These are phyloP conservation scores for Geotrichum siamense DNA, from an alignment of 1,139 yeast genomes.

Conservation along the genomic window DNA sequence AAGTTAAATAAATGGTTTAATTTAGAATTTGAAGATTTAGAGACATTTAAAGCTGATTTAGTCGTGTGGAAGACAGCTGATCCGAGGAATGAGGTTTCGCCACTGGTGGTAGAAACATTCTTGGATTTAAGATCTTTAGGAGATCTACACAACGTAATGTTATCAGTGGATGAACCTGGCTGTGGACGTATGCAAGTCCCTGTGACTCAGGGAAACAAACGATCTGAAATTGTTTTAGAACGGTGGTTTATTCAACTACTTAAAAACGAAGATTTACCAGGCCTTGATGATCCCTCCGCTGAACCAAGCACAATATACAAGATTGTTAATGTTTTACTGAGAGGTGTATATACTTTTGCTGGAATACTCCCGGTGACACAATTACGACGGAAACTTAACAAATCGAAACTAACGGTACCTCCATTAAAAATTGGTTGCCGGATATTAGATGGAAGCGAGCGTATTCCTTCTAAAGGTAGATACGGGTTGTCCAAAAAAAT, in stretches of 20 bases:
- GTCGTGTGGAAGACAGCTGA: conserved; percentile 49
- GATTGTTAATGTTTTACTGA: conserved; percentile 63
- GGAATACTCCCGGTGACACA: conserved; percentile 67
- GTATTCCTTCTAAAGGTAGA: conserved; percentile 75
- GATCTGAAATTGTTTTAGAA: conserved; percentile 78
- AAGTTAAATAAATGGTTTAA: conserved; percentile 51
- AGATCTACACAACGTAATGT: conserved; percentile 48
- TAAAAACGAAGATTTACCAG: conserved; percentile 56
- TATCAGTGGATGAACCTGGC: conserved; percentile 36
- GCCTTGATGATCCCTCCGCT: conserved; percentile 41
- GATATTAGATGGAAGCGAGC: conserved; percentile 66
- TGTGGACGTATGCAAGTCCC: conserved; percentile 40
- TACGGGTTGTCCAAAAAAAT: conserved; percentile 73
- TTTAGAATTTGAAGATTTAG: conserved; percentile 47
- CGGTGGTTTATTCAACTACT: conserved; percentile 86
- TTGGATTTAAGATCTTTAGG: conserved; percentile 61
- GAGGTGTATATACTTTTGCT: conserved; percentile 62
- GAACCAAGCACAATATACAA: conserved; percentile 55
- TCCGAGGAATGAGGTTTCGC: conserved; percentile 44
- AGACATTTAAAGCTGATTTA: conserved; percentile 48
- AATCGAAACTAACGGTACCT: conserved; percentile 36
- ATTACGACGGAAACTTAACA: conserved; percentile 40
- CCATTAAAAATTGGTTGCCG: conserved; percentile 50
- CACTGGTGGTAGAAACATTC: conserved; percentile 77
- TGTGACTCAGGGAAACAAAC: conserved; percentile 48